A percentile compares a stretch with the other conserved stretches of the same genome.
These are phyloP conservation scores for Malassezia dermatis DNA, from an alignment of 1,284 basidiomycete species.

Conservation along the genomic window DNA sequence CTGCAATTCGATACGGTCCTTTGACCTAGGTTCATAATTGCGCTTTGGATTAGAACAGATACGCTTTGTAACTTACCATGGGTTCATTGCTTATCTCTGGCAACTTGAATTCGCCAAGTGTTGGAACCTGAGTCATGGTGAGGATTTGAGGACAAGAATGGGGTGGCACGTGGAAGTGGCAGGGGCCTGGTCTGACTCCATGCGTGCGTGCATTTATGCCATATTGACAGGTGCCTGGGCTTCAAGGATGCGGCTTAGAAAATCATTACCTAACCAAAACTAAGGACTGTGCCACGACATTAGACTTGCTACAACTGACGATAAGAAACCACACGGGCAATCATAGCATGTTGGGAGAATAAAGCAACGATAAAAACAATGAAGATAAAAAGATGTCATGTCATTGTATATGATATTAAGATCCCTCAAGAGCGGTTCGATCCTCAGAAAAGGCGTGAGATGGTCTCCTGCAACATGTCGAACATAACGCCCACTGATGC, in stretches of 20 bases:
- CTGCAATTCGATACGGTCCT: conserved; percentile 66
- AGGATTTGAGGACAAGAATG: neutral
- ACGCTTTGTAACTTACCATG: conserved; percentile 20
- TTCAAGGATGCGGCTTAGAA: neutral
- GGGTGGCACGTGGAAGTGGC: neutral
- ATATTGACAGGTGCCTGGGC: neutral
- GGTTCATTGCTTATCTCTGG: conserved; percentile 42
- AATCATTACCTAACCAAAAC: neutral
- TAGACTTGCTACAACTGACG: neutral
- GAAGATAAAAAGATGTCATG: neutral
- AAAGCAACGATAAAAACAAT: neutral
- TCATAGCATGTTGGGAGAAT: neutral
- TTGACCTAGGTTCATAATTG: conserved; percentile 67
- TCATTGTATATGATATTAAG: neutral
- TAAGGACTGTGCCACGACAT: neutral
- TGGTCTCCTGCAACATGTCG: neutral
- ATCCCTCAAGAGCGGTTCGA: neutral
- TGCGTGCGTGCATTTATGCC: too few relatives aligned
- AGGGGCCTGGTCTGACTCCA: neutral
- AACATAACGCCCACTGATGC: neutral
- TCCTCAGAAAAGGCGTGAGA: neutral
- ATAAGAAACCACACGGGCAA: neutral
- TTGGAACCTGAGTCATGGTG: conserved; percentile 2
- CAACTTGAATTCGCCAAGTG: conserved; percentile 26
- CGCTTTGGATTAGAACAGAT: conserved; percentile 35